These are phyloP conservation scores for Irpex sp. DNA, from an alignment of 1,284 basidiomycete genomes.

Conservation along the genomic window DNA sequence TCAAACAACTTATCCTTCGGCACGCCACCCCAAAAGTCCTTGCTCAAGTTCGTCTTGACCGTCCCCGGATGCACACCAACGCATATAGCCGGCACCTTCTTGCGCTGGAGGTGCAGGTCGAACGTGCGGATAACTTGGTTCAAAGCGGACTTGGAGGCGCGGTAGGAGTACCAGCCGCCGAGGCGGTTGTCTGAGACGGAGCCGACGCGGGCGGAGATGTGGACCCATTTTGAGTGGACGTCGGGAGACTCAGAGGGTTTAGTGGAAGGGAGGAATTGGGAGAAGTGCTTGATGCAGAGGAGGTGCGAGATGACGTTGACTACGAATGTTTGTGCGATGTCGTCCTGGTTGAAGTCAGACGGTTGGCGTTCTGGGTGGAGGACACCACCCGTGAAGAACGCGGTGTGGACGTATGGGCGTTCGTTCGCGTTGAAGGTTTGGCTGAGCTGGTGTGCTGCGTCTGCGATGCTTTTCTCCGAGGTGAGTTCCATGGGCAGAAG, in stretches of 20 bases:
- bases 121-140: slow-evolving; percentile 71
- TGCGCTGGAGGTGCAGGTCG: slow-evolving; percentile 55
- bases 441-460: slow-evolving; percentile 38
- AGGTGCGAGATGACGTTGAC: slow-evolving; percentile 58
- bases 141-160: slow-evolving; percentile 69
- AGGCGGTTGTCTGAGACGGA: slow-evolving; percentile 56
- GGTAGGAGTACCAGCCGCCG: slow-evolving; percentile 73
- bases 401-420: slow-evolving; percentile 39
- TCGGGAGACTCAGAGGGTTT: slow-evolving; percentile 3
- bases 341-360: slow-evolving; percentile 40
- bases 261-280: slow-evolving; percentile 44
- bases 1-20: slow-evolving; percentile 47
- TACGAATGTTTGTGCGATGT: slow-evolving; percentile 44
- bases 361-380: slow-evolving; percentile 55
- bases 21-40: slow-evolving; percentile 35
- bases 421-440: slow-evolving; percentile 15
- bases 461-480: slow-evolving; percentile 44
- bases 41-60: slow-evolving; percentile 55
- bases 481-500: slow-evolving; percentile 46
- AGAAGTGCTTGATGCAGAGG: slow-evolving; percentile 58
- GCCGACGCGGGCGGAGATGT: slow-evolving; percentile 58
- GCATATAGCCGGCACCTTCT: slow-evolving; percentile 48
- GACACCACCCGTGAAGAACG: slow-evolving; percentile 52
- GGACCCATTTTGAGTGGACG: slow-evolving; percentile 50
- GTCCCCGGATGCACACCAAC: slow-evolving; percentile 59